Evolutionary conservation across 768 basidiomycete species (phyloP).

Genomic region (Auricularia heimuer): DNA sequence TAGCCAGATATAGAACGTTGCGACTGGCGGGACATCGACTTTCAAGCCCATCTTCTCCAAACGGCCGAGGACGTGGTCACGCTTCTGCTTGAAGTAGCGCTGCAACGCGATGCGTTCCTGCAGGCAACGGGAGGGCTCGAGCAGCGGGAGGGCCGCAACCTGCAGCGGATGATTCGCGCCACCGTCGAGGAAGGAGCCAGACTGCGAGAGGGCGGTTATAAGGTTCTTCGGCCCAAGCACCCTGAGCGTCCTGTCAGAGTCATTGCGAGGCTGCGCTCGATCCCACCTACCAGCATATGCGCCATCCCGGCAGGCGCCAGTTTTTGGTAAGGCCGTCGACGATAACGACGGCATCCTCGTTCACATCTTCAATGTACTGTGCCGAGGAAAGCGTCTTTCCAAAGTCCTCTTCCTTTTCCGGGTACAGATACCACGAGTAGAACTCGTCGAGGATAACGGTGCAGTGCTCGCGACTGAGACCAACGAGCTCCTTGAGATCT

Average conservation of each 20-base stretch:
- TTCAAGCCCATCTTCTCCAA: constrained; percentile 69
- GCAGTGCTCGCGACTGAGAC: constrained; percentile 62
- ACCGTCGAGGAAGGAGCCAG: constrained; percentile 79
- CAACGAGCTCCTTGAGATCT: constrained; percentile 72
- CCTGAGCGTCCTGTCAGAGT: constrained; percentile 21
- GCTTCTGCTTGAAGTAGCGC: constrained; percentile 82
- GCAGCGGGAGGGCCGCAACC: constrained; percentile 74
- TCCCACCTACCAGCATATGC: constrained; percentile 52
- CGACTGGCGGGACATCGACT: constrained; percentile 63
- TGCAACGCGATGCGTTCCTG: constrained; percentile 77
- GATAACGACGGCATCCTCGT: constrained; percentile 75
- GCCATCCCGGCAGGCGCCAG: constrained; percentile 92
- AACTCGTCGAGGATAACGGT: constrained; percentile 76
- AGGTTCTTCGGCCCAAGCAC: constrained; percentile 86
- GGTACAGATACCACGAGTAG: constrained; percentile 83
- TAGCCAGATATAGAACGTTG: constrained; percentile 94
- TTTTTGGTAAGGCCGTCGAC: constrained; percentile 95
- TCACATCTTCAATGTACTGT: constrained; percentile 77
- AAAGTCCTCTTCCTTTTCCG: constrained; percentile 59
- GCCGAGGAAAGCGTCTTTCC: constrained; percentile 79
- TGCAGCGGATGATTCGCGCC: constrained; percentile 94
- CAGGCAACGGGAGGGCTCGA: constrained; percentile 59
- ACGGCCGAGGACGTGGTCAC: constrained; percentile 81
- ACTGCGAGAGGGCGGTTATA: constrained; percentile 84
- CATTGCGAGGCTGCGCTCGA: not conserved